Evolutionary conservation across 108 stramenopile genomes (phyloP).

Genomic region (Stephanodiscus triporus): DNA sequence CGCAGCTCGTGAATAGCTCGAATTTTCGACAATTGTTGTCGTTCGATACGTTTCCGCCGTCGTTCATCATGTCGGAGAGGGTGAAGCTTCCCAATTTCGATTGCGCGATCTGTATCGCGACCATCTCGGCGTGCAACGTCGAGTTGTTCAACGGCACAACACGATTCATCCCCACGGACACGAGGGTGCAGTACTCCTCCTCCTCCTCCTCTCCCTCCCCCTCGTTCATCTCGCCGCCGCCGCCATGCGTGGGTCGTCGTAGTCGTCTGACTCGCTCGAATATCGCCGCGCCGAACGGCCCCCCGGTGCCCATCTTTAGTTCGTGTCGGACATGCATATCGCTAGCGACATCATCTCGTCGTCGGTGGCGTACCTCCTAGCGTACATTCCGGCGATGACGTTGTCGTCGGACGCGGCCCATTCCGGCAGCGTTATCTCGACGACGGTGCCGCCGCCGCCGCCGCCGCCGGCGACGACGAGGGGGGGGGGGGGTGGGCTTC

Average conservation of each 20-base stretch:
- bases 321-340: conserved; percentile 65
- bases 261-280: conserved; percentile 51
- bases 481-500: too few relatives aligned
- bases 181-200: conserved; percentile 35
- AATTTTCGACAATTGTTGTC: too few relatives aligned
- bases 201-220: neutral
- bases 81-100: conserved; percentile 59
- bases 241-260: too few relatives aligned
- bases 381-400: neutral
- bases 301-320: conserved; percentile 72
- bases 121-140: conserved; percentile 85
- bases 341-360: conserved; percentile 87
- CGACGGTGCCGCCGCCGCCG: too few relatives aligned
- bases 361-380: conserved; percentile 53
- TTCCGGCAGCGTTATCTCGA: conserved; percentile 3
- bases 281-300: conserved; percentile 85
- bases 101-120: conserved; percentile 87
- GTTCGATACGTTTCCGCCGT: conserved; percentile 20
- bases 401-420: neutral
- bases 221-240: conserved; percentile 28
- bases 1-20: conserved; percentile 82
- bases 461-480: too few relatives aligned
- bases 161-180: conserved; percentile 77
- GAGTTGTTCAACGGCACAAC: conserved; percentile 81
- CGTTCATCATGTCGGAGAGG: conserved; percentile 39